Evolutionary conservation across 2,329 filamentous ascomycete species (phyloP).

Genomic region (Monosporascus sp.): DNA sequence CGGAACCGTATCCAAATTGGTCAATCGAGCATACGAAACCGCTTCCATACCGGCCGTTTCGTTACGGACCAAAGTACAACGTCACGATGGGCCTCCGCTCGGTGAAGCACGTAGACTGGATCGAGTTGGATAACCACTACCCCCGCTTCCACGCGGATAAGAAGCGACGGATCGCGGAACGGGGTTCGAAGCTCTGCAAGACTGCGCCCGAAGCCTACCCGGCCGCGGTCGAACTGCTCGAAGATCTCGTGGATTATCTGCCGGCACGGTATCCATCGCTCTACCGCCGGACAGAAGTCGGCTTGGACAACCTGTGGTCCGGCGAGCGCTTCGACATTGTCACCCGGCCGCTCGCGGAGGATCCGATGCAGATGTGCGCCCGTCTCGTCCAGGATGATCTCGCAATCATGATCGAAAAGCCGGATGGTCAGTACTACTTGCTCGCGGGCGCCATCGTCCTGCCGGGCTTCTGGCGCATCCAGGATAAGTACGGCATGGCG

Average conservation of each 20-base stretch:
- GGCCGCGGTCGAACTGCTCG: slow-evolving; percentile 69
- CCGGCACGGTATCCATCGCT: slow-evolving; percentile 70
- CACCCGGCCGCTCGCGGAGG: slow-evolving; percentile 61
- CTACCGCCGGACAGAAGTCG: slow-evolving; percentile 57
- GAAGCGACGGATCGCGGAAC: slow-evolving; percentile 58
- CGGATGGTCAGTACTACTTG: slow-evolving; percentile 76
- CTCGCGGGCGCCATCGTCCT: slow-evolving; percentile 72
- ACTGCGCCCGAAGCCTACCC: slow-evolving; percentile 68
- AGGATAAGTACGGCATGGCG: slow-evolving; percentile 77
- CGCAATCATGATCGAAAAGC: slow-evolving; percentile 73
- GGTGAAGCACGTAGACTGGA: slow-evolving; percentile 70
- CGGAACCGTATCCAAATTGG: slow-evolving; percentile 61
- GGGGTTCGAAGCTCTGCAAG: slow-evolving; percentile 61
- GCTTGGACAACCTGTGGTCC: slow-evolving; percentile 67
- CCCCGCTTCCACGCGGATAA: slow-evolving; percentile 70
- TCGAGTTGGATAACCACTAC: slow-evolving; percentile 79
- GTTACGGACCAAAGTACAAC: slow-evolving; percentile 71
- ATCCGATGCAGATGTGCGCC: slow-evolving; percentile 72
- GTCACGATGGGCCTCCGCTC: slow-evolving; percentile 73
- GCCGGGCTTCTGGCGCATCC: slow-evolving; percentile 76
- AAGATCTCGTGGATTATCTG: slow-evolving; percentile 68
- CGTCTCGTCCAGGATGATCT: slow-evolving; percentile 77
- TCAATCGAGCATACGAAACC: slow-evolving; percentile 64
- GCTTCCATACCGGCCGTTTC: slow-evolving; percentile 73
- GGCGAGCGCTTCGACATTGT: slow-evolving; percentile 67